These are phyloP conservation scores for Lodderomyces margitis DNA, from an alignment of 1,139 yeast species.

Conservation along the genomic window DNA sequence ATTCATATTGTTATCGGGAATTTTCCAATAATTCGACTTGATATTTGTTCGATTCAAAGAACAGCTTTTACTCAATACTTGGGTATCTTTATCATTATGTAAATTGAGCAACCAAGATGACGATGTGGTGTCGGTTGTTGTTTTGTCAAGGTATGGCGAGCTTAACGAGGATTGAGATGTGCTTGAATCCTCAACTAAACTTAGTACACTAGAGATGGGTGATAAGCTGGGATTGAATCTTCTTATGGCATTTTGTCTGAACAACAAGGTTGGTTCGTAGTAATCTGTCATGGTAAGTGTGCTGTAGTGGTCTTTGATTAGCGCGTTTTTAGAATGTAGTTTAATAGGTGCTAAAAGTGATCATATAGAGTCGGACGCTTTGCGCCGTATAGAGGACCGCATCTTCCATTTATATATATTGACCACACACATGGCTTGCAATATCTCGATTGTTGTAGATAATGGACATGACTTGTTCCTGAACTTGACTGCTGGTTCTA, in stretches of 20 bases:
- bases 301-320: neutral
- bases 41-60: conserved; percentile 42
- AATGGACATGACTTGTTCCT: neutral
- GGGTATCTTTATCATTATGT: conserved; percentile 28
- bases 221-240: conserved; percentile 28
- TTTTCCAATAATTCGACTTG: conserved; percentile 69
- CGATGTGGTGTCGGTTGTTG: neutral
- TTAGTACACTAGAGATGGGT: conserved; percentile 28
- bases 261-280: conserved; percentile 45
- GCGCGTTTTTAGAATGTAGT: neutral
- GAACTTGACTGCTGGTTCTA: neutral
- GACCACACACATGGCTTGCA: conserved; percentile 2
- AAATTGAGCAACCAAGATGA: conserved; percentile 28
- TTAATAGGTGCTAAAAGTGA: too few relatives aligned
- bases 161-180: conserved; percentile 3
- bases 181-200: conserved; percentile 12
- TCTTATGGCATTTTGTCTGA: conserved; percentile 47
- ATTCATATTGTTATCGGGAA: conserved; percentile 56
- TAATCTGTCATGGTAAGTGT: conserved; percentile 31
- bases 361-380: neutral
- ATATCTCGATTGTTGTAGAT: neutral
- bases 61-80: conserved; percentile 40
- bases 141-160: conserved; percentile 1
- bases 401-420: neutral
- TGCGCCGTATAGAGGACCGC: neutral